Base-by-base conservation (phyloP, 2,329 filamentous ascomycete species). In the Scedosporium aurantiacum region DNA sequence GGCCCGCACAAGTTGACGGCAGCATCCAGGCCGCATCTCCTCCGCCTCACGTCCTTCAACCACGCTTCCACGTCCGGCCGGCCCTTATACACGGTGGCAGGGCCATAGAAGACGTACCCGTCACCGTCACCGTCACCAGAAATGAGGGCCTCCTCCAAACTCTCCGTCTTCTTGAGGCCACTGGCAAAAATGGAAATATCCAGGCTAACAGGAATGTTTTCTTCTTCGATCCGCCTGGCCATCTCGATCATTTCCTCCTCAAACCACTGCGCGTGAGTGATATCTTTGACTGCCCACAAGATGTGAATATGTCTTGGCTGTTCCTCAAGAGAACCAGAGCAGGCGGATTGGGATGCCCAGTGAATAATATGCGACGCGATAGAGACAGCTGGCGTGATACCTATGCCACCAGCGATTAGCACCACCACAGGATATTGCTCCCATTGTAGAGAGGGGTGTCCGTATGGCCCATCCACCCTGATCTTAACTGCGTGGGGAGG, bases 371-470 rank as follows among this genome's bases (percentile, higher is more conserved):
- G 59, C 3, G 66, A 63, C n/a, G 63, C 63, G 40, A 68, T 68
- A 57, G 64, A 64, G 12, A 68, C 66, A 2, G 61, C 65, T 5
- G 66, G 67, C 16, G 67, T 68, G 60, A 68, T 68, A 5, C 67
- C 67, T 27, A 68, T 66, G 8, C 67, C 67, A 18, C 66, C 67
- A 5, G 66, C 67, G 16, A 68, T 61, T 6, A 68, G 63, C 8
- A 66, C 61, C 2, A 63, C 61, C 8, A 67, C 63, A 5, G 66
- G 63, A 32, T 65, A 52, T 37, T 58, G 32, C 5, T 59, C 65
- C 66, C 65, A 66, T 56, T 63, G 62, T 32, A 66, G 50, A 2
- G 63, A 45, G 3, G 65, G 62, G 14, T 66, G 61, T 4, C 67
- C 65, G 40, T 68, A 67, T 6, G 67, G 67, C 1, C 67, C 67